Conservation (phyloP, 2,329 filamentous ascomycete species). For the Byssothecium circinans region DNA sequence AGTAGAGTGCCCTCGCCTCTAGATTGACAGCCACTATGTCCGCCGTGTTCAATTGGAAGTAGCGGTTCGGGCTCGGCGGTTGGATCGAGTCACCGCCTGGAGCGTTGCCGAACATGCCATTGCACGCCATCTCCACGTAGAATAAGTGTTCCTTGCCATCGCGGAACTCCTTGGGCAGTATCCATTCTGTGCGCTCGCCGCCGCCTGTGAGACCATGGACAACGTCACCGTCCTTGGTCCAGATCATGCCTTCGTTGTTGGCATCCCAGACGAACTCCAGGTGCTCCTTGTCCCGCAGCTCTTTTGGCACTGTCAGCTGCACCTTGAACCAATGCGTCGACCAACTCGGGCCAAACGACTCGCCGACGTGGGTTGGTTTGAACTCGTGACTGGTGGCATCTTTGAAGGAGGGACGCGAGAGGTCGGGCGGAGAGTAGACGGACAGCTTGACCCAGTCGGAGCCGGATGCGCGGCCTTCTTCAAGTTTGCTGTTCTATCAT, state of each 20-base stretch:
- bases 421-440: constrained; percentile 80
- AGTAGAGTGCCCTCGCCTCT: constrained; percentile 77
- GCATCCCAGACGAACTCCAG: constrained; percentile 98
- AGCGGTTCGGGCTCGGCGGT: constrained; percentile 81
- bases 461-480: constrained; percentile 68
- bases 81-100: constrained; percentile 83
- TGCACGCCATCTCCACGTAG: constrained; percentile 98
- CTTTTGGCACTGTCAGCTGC: constrained; percentile 71
- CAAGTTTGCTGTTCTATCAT: constrained; percentile 62
- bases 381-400: constrained; percentile 80
- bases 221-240: constrained; percentile 85
- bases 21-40: constrained; percentile 89
- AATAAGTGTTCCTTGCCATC: constrained; percentile 86
- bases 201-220: constrained; percentile 90
- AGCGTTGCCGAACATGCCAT: constrained; percentile 96
- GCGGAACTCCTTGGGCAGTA: constrained; percentile 77
- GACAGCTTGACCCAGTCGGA: constrained; percentile 78
- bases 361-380: constrained; percentile 71
- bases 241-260: constrained; percentile 91
- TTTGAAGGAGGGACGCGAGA: constrained; percentile 80
- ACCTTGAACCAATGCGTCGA: constrained; percentile 97
- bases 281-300: constrained; percentile 73
- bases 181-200: constrained; percentile 88
- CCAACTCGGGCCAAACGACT: constrained; percentile 91
- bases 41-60: constrained; percentile 74